Conservation (phyloP, 2,329 filamentous ascomycete species). For the Aplosporella prunicola region DNA sequence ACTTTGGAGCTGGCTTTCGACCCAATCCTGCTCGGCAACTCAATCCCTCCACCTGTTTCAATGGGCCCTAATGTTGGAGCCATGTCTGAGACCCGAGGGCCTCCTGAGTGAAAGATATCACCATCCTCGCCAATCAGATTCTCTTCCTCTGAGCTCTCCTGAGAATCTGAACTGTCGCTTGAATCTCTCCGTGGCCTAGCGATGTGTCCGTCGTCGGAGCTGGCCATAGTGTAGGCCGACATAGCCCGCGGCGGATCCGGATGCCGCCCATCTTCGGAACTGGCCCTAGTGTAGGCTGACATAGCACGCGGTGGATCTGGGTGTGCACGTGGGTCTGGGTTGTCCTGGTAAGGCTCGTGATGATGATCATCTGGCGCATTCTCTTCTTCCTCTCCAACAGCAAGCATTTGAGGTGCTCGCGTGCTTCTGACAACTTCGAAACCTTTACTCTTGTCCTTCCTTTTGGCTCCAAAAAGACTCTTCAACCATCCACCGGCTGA, state of each 20-base stretch:
- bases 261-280: too few relatives aligned
- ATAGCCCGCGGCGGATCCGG: neutral
- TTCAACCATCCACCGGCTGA: conserved; percentile 87
- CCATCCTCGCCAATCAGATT: conserved; percentile 28
- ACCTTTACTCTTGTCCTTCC: conserved; percentile 89
- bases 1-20: conserved; percentile 47
- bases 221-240: neutral
- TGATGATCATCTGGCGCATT: conserved; percentile 18
- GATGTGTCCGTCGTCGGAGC: neutral
- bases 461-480: conserved; percentile 68
- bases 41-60: conserved; percentile 50
- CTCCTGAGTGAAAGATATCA: conserved; percentile 33
- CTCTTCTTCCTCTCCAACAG: conserved; percentile 52
- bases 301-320: too few relatives aligned
- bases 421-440: conserved; percentile 94
- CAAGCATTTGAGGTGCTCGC: conserved; percentile 64
- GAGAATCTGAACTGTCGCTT: too few relatives aligned
- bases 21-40: conserved; percentile 53
- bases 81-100: conserved; percentile 37
- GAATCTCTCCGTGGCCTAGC: too few relatives aligned
- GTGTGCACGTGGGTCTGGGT: conserved; percentile 37
- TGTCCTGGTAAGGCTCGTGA: conserved; percentile 45
- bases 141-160: neutral
- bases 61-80: conserved; percentile 53
- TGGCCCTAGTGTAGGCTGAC: too few relatives aligned